Percentiles rank a stretch among this genome's conserved stretches.
phyloP scores from a whole-genome alignment of 768 basidiomycete species.

The Collybiopsis confluens region DNA sequence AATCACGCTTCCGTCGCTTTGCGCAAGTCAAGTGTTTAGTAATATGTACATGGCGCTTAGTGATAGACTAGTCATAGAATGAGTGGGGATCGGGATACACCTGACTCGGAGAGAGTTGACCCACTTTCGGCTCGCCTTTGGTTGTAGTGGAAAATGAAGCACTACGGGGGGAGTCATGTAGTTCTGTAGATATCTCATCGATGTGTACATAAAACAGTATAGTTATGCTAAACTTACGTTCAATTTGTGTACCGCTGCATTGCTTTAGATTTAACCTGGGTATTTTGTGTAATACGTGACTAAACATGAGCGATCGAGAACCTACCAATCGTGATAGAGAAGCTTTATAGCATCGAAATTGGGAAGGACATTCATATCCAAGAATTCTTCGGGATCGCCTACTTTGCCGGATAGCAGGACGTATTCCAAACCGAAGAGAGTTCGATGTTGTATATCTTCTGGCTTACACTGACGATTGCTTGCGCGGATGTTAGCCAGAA shows the following conservation, averaged over 20 bases:
- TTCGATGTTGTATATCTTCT: neutral
- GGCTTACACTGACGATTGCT: neutral
- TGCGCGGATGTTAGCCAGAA: neutral
- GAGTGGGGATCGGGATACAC: neutral
- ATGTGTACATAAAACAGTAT: neutral
- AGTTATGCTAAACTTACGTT: neutral
- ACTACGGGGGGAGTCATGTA: neutral
- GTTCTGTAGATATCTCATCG: neutral
- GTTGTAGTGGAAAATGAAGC: neutral
- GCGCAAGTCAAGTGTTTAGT: neutral
- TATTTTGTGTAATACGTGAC: neutral
- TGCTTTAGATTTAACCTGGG: neutral
- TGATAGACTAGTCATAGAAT: neutral
- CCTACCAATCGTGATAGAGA: neutral
- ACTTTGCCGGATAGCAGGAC: conserved; percentile 2
- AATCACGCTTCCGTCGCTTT: neutral
- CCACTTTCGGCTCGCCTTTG: neutral
- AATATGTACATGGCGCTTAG: neutral
- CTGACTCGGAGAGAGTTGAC: neutral
- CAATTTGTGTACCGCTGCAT: neutral
- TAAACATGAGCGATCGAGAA: neutral
- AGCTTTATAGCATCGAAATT: neutral
- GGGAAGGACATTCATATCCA: conserved; percentile 1
- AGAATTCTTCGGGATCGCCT: conserved; percentile 3
- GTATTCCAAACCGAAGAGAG: neutral